These are phyloP conservation scores for Singerocomus inundabilis DNA, from an alignment of 1,284 basidiomycete genomes.

Conservation along the genomic window DNA sequence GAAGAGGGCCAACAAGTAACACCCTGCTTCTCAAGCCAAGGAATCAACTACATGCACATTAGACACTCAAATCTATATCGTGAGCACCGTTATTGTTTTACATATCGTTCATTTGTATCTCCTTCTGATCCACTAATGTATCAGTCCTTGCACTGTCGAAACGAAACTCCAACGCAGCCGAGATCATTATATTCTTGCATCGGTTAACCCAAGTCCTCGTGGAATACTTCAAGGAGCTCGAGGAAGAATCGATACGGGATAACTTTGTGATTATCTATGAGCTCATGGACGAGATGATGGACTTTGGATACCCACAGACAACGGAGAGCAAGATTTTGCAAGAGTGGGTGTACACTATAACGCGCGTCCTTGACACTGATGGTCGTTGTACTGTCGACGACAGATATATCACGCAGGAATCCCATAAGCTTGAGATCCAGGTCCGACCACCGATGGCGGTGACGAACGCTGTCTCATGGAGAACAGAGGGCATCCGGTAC, in stretches of 20 bases:
- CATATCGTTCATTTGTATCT: no score
- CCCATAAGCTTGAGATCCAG: conserved; percentile 97
- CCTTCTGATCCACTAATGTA: neutral
- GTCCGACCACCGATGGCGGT: conserved; percentile 96
- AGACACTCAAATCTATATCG: conserved; percentile 97
- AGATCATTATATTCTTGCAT: conserved; percentile 96
- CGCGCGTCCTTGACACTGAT: neutral
- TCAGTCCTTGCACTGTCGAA: conserved; percentile 97
- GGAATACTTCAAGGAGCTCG: conserved; percentile 99
- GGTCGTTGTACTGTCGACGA: neutral
- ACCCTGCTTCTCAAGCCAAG: conserved; percentile 92
- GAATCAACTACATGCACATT: conserved; percentile 98
- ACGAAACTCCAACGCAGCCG: conserved; percentile 94
- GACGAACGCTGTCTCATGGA: conserved; percentile 98
- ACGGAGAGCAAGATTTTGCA: conserved; percentile 99
- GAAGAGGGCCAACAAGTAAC: conserved; percentile 94
- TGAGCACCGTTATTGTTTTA: conserved; percentile 56
- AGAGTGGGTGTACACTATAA: conserved; percentile 60
- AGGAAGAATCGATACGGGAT: conserved; percentile 98
- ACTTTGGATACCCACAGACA: conserved; percentile 98
- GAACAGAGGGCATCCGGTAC: conserved; percentile 97
- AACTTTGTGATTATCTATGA: conserved; percentile 99
- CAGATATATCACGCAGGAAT: conserved; percentile 99
- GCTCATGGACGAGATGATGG: conserved; percentile 99
- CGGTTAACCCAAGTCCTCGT: conserved; percentile 86